Evolutionary conservation across 1,139 yeast genomes (phyloP), one percentile per base, ranked within the genome.

Genomic region (Pneumocystis jirovecii): DNA sequence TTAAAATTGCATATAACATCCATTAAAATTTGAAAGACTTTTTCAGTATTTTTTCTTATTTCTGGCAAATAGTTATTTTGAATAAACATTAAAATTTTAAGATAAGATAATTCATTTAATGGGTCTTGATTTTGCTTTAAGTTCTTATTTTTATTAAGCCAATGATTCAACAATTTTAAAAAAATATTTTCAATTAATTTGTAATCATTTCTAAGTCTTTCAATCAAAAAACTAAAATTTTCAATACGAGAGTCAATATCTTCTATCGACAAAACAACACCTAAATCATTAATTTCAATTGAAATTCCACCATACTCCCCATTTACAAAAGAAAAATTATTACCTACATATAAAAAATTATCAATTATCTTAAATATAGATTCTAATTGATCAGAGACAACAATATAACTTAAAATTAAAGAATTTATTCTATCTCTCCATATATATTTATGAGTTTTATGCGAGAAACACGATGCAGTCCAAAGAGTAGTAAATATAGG

Each of bases 281-380:
- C 60, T 15, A 64, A 40, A 31, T 61, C 60, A 17, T 71, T 73
- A 25, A 50, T 50, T 50, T 50, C 57, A 10, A 88, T 83, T 63
- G 82, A 82, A 0, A 86, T 80, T 59, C 87, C 75, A 0, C 80
- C 82, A 66, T 85, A 81, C 2, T 82, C 82, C 1, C 85, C 86
- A 37, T 77, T 70, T 29, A 74, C 77, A 69, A 77, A 86, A 21
- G 74, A 74, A 88, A 90, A 86, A 2, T 70, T 42, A 12, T 57
- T 64, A 19, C 66, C 68, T 25, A 63, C 62, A n/a, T 40, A 60
- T 31, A 37, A 29, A 5, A 66, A 21, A 60, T 66, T 59, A 17
- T 62, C 15, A 3, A 65, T 60, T 25, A 67, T 37, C 7, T 50
- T 45, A n/a, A 34, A 61, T n/a, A 67, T 21, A 19, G 57, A 64